These are phyloP conservation scores for Ascoidea rubescens DNA, from an alignment of 805 yeast genomes.

Conservation along the genomic window DNA sequence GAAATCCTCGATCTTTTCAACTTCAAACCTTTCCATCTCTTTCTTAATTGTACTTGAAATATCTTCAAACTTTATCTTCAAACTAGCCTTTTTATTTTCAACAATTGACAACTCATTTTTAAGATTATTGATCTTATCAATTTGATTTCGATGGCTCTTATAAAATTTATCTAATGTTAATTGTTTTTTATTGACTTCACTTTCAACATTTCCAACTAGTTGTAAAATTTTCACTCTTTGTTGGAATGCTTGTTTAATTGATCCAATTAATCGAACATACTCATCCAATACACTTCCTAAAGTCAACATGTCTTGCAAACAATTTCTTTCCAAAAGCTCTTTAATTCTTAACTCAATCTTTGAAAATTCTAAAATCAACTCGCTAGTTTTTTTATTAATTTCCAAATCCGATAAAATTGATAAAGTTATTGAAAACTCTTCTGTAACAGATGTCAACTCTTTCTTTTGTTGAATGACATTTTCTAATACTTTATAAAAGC, in stretches of 20 bases:
- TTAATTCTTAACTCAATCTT: slow-evolving; percentile 56
- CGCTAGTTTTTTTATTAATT: slow-evolving; percentile 49
- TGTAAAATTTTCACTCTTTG: slow-evolving; percentile 52
- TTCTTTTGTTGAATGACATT: slow-evolving; percentile 59
- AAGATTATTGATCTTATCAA: slow-evolving; percentile 45
- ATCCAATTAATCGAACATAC: slow-evolving; percentile 63
- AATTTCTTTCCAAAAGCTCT: slow-evolving; percentile 63
- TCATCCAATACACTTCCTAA: slow-evolving; percentile 82
- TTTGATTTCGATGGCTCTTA: slow-evolving; percentile 32
- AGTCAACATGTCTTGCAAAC: slow-evolving; percentile 75
- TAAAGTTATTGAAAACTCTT: slow-evolving; percentile 45
- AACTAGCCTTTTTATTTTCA: slow-evolving; percentile 36
- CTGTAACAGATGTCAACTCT: slow-evolving; percentile 55
- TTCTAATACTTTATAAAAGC: slow-evolving; percentile 59
- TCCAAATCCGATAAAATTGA: slow-evolving; percentile 61
- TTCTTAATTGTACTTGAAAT: slow-evolving; percentile 51
- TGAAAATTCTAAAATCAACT: slow-evolving; percentile 56
- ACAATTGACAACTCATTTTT: slow-evolving; percentile 45
- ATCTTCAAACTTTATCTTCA: slow-evolving; percentile 46
- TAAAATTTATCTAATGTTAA: slow-evolving; percentile 29
- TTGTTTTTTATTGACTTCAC: slow-evolving; percentile 33
- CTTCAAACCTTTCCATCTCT: slow-evolving; percentile 58
- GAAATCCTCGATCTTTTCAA: slow-evolving; percentile 68
- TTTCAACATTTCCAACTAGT: slow-evolving; percentile 28
- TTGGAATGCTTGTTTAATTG: slow-evolving; percentile 58